Conservation (phyloP, 2,329 filamentous ascomycete genomes). For the Monilinia vaccinii-corymbosi region DNA sequence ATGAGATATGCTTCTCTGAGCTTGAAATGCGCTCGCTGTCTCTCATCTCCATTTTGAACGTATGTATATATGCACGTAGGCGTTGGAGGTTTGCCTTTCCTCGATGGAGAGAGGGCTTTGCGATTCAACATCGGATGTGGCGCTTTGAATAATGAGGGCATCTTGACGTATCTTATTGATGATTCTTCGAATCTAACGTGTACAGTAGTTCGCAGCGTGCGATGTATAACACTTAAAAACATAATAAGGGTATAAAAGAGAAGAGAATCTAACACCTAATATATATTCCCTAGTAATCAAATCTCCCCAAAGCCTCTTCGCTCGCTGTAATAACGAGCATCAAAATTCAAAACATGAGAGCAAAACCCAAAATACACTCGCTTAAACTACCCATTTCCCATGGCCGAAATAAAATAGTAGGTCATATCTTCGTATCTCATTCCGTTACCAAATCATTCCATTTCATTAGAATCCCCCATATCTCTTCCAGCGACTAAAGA, state of each 20-base stretch:
- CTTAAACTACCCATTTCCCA: not conserved
- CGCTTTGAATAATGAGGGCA: not conserved
- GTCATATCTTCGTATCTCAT: conserved; percentile 9
- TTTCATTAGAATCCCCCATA: conserved; percentile 20
- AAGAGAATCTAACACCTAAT: not conserved
- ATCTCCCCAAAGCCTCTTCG: not conserved
- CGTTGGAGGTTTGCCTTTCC: not conserved
- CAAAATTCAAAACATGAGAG: not conserved
- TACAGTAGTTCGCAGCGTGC: not conserved
- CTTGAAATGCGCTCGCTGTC: not conserved
- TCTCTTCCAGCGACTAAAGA: conserved; percentile 31
- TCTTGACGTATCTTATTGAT: conserved; percentile 1
- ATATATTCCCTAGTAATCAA: not conserved
- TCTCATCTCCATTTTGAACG: not conserved
- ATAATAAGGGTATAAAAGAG: conserved; percentile 9
- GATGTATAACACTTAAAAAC: conserved; percentile 1
- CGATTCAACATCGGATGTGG: not conserved
- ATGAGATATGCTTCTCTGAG: not conserved
- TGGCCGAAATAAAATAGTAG: not conserved
- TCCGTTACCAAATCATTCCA: conserved; percentile 3
- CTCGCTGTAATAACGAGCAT: not conserved
- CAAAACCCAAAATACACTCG: not conserved
- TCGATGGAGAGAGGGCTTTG: too few relatives aligned
- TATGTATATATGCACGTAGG: not conserved
- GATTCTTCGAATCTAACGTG: not conserved